Evolutionary conservation across 805 yeast genomes (phyloP), one percentile per base, ranked within the genome.

Genomic region (Starmerella asiatica): DNA sequence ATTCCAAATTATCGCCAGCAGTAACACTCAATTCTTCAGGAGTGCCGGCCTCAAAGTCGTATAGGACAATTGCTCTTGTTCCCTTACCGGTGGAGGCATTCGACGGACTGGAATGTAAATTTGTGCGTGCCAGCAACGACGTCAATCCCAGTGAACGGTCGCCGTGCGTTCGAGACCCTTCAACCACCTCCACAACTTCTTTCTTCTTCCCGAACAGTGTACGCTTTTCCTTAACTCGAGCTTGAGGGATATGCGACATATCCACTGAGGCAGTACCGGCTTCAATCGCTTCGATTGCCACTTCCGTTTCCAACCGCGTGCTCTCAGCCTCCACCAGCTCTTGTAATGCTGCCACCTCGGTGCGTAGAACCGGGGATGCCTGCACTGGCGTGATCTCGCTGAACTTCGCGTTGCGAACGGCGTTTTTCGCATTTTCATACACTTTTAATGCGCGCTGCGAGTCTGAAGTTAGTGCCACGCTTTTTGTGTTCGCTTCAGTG

Each of bases 221-320:
- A 18, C 73, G 67, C 43, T 70, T 71, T 54, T 79, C 81, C 57
- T 76, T 56, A 7, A 54, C 45, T 18, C 54, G 56, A 39, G 55
- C 55, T 18, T 52, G 51, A 5, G 62, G 56, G 6, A 52, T 47
- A 2, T 57, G 45, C n/a, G 55, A 47, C 43, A 60, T 43, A 33
- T 60, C 63, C 50, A 71, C 67, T 42, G 76, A 86, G 1, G 79
- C 82, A 1, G 91, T 85, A 37, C 79, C 84, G 44, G 77, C 73
- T 57, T 83, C 91, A 49, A 91, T 84, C 21, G 91, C 76, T 58
- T 88, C 96, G 37, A 88, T 76, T 52, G 80, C 88, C 16, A 86
- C 97, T 54, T 85, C 94, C 11, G 78, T 71, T 30, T 68, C 67
- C 18, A 91, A 77, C 44, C 93, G 71, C 23, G 60, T 60, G 3